These are phyloP conservation scores for Noccaea bulbosa DNA, from an alignment of 345 rosid species.

Conservation along the genomic window DNA sequence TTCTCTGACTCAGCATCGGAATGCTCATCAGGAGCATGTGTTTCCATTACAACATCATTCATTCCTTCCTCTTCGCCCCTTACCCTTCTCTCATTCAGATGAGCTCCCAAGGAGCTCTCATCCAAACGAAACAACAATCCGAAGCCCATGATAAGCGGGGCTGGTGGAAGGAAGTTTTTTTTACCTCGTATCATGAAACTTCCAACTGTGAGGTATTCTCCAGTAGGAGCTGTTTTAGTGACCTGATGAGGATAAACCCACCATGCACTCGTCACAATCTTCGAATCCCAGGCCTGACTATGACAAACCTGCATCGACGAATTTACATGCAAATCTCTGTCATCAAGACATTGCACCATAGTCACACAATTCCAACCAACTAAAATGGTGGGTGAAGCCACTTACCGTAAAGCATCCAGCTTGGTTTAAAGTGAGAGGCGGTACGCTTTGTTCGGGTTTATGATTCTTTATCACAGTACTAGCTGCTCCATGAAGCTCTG, in stretches of 20 bases:
- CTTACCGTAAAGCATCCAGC: constrained; percentile 95
- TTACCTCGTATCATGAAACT: constrained; percentile 99
- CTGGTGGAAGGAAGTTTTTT: constrained; percentile 97
- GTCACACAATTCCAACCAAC: constrained; percentile 10
- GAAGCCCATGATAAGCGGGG: constrained; percentile 98
- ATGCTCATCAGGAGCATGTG: constrained; percentile 51
- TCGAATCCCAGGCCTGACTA: constrained; percentile 99
- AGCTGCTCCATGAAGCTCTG: constrained; percentile 97
- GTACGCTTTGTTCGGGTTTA: constrained; percentile 83
- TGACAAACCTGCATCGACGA: constrained; percentile 77
- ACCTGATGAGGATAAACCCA: constrained; percentile 99
- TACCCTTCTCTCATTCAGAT: constrained; percentile 94
- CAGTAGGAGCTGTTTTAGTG: constrained; percentile 99
- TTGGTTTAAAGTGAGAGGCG: constrained; percentile 95
- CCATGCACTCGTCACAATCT: constrained; percentile 99
- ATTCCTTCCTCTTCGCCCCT: constrained; percentile 92
- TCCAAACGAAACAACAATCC: constrained; percentile 96
- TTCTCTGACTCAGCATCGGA: constrained; percentile 70
- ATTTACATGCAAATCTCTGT: constrained; percentile 14
- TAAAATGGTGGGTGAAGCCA: constrained; percentile 3
- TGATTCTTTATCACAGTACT: constrained; percentile 96
- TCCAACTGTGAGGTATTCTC: constrained; percentile 96
- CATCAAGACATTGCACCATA: constrained; percentile 26
- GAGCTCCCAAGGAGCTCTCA: constrained; percentile 97
- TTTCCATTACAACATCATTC: constrained; percentile 62